Evolutionary conservation across 768 basidiomycete genomes (phyloP).

Genomic region (Tylopilus sp.): DNA sequence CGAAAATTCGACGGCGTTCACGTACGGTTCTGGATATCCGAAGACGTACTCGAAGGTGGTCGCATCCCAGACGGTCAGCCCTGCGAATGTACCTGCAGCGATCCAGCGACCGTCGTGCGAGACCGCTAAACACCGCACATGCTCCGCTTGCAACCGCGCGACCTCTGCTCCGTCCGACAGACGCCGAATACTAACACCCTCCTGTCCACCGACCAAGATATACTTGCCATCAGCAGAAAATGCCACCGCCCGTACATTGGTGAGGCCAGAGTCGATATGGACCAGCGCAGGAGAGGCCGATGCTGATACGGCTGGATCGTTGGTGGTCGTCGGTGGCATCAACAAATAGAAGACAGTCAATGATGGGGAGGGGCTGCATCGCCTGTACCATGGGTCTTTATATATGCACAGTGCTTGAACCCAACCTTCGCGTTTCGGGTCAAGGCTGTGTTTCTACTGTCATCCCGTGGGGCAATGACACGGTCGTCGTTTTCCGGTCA

Average conservation of each 20-base stretch:
- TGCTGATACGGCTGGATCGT: background rate
- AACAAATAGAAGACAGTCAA: background rate
- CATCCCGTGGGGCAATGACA: too few relatives aligned
- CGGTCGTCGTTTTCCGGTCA: too few relatives aligned
- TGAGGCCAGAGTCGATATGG: background rate
- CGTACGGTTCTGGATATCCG: background rate
- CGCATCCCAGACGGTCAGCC: background rate
- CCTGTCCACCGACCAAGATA: background rate
- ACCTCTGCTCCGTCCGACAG: background rate
- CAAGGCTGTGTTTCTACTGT: background rate
- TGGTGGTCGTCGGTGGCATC: background rate
- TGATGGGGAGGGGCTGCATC: background rate
- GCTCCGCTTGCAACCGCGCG: background rate
- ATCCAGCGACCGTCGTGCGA: constrained; percentile 6
- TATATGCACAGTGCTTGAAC: background rate
- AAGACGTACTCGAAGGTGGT: background rate
- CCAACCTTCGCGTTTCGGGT: background rate
- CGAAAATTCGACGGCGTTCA: background rate
- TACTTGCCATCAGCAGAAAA: background rate
- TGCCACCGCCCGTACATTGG: background rate
- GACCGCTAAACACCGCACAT: constrained; percentile 3
- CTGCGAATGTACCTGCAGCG: constrained; percentile 1
- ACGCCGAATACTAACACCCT: background rate
- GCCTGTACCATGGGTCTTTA: too few relatives aligned
- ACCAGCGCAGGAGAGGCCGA: background rate